These are phyloP conservation scores for Isatis lusitanica DNA, from an alignment of 441 rosid species.

Conservation along the genomic window DNA sequence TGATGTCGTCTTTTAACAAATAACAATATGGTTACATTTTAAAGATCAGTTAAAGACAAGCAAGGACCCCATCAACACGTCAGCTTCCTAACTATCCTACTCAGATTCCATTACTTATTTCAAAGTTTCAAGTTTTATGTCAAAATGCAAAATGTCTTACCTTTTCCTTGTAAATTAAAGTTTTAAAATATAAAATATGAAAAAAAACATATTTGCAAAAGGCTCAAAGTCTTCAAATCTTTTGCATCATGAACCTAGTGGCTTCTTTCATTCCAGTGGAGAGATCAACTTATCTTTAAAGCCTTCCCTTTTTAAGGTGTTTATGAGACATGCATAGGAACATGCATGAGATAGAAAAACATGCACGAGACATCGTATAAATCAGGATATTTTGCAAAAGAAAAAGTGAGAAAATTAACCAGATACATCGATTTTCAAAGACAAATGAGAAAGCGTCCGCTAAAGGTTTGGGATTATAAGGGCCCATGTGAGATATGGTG, in stretches of 20 bases:
- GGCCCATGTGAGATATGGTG: slow-evolving; percentile 20
- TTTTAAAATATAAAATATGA: too few species aligned
- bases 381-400: not conserved
- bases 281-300: not conserved
- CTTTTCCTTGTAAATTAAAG: not conserved
- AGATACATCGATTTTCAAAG: slow-evolving; percentile 16
- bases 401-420: not conserved
- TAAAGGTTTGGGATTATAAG: slow-evolving; percentile 4
- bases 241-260: not conserved
- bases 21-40: not conserved
- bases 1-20: not conserved
- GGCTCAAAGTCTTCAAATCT: not conserved
- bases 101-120: slow-evolving; percentile 21
- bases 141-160: not conserved
- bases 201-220: not conserved
- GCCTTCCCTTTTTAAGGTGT: not conserved
- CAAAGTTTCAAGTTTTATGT: not conserved
- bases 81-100: slow-evolving; percentile 13
- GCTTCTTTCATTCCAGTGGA: not conserved
- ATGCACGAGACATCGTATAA: not conserved
- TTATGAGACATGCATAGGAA: not conserved
- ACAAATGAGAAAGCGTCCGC: not conserved
- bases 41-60: not conserved
- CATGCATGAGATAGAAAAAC: not conserved
- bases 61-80: slow-evolving; percentile 1